Percentiles rank a stretch among this genome's conserved stretches.
Evolutionary conservation across 176 grass and related monocot species (phyloP).

Genomic region (Zizania latifolia): DNA sequence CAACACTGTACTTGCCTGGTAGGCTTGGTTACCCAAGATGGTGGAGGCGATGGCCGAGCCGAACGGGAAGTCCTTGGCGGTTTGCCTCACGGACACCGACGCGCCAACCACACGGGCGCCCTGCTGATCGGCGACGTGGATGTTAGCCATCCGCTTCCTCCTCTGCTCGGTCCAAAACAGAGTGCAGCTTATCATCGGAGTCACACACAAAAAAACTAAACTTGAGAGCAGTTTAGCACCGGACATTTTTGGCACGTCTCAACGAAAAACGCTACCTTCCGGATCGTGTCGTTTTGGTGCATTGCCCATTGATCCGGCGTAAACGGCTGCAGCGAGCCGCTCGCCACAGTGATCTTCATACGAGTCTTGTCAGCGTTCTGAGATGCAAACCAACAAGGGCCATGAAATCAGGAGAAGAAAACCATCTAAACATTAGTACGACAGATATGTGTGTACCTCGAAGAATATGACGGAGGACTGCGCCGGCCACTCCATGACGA

Average conservation of each 20-base stretch:
- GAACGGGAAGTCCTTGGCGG: slow-evolving; percentile 73
- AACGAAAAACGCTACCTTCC: slow-evolving; percentile 46
- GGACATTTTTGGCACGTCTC: background rate
- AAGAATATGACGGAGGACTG: slow-evolving; percentile 67
- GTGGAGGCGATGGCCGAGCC: slow-evolving; percentile 85
- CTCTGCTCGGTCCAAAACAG: slow-evolving; percentile 37
- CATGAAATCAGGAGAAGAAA: background rate
- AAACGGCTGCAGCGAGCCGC: slow-evolving; percentile 77
- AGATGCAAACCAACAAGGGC: background rate
- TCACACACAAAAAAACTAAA: background rate
- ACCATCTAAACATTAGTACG: background rate
- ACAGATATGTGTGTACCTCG: slow-evolving; percentile 42
- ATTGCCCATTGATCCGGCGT: slow-evolving; percentile 64
- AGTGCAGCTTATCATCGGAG: background rate
- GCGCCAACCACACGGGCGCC: slow-evolving; percentile 58
- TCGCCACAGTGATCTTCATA: slow-evolving; percentile 59
- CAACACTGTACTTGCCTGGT: slow-evolving; percentile 34
- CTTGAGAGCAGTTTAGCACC: background rate
- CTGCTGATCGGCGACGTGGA: slow-evolving; percentile 68
- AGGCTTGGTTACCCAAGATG: slow-evolving; percentile 71
- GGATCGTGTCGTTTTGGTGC: slow-evolving; percentile 75
- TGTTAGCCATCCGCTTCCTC: slow-evolving; percentile 62
- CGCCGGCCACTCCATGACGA: slow-evolving; percentile 56
- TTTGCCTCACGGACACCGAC: slow-evolving; percentile 66
- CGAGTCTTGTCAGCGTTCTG: slow-evolving; percentile 72